Base-by-base conservation (phyloP, 805 yeast species). In the Wickerhamiella azymoides region DNA sequence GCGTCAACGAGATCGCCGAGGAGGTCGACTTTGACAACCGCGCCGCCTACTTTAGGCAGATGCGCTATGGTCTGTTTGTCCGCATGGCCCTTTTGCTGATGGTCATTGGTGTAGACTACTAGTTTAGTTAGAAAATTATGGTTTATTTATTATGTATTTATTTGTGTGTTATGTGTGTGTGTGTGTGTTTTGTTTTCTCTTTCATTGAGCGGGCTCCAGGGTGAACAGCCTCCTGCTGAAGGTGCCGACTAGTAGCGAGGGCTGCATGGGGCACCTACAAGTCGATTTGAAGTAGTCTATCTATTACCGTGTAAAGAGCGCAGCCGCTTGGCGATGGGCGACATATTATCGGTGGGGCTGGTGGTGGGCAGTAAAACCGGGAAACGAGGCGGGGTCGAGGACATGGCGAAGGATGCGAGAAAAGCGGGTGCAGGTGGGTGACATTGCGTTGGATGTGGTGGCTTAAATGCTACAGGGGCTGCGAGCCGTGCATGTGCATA, bases 21-120 rank as follows among this genome's bases (percentile, higher is more conserved):
- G 98, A 92, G 70, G 97, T 92, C 59, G 99, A 92, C 65, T 92
- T 89, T 62, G 99, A 92, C 68, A 96, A 89, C 67, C 83, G 99
- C 66, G 97, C 98, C 54, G 97, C 98, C 49, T 92, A 92, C 72
- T 92, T 92, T 75, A 83, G 99, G 77, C 97, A 92, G 73, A 92
- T 92, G 98, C 82, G 94, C 66, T 89, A 92, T 63, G 99, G 99
- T 51, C 73, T 92, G 64, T 92, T 80, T 62, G 95, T 93, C 40
- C 86, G 99, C 74, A 92, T 92, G 99, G 98, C 99, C 10, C 71
- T 92, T 57, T 74, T 92, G 62, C 95, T 97, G 47, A 82, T 92
- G 94, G 98, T 93, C 52, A 79, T 92, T 66, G 97, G 97, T 61
- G 86, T 84, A 58, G 96, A 85, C 62, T 77, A 80, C 53, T 21